Conservation (phyloP, 1,284 basidiomycete species). For the Ustilago tritici region DNA sequence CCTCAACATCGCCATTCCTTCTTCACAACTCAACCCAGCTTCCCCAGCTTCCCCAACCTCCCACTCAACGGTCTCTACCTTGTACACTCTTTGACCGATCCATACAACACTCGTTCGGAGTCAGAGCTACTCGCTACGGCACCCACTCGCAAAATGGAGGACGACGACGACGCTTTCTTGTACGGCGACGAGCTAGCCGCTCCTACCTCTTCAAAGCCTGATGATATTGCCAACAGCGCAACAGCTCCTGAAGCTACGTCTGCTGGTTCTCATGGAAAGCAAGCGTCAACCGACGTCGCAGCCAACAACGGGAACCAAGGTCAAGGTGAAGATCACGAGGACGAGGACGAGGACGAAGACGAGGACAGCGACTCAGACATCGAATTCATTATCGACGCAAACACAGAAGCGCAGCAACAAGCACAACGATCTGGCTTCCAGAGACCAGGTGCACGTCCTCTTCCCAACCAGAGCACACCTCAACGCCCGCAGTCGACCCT, state of each 20-base stretch:
- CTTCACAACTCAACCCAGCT: neutral
- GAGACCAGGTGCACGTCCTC: slow-evolving; percentile 20
- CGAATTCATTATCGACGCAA: slow-evolving; percentile 70
- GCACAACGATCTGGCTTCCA: slow-evolving; percentile 47
- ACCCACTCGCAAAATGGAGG: slow-evolving; percentile 32
- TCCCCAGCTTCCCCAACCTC: too few species aligned
- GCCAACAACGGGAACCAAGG: slow-evolving; percentile 46
- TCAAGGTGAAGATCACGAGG: slow-evolving; percentile 55
- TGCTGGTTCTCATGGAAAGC: neutral
- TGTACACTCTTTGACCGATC: neutral
- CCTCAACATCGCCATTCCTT: neutral
- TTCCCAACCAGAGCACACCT: slow-evolving; percentile 38
- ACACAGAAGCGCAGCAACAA: slow-evolving; percentile 50
- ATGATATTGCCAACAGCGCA: slow-evolving; percentile 12
- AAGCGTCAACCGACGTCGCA: neutral
- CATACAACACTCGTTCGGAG: neutral
- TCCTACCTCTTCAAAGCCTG: slow-evolving; percentile 10
- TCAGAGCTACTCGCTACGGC: neutral
- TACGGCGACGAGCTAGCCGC: slow-evolving; percentile 51
- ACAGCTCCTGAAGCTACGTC: neutral
- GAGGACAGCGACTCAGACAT: slow-evolving; percentile 71
- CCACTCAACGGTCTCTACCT: neutral
- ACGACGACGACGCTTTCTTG: slow-evolving; percentile 61
- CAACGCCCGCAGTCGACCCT: slow-evolving; percentile 74
- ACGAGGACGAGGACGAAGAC: slow-evolving; percentile 68